These are phyloP conservation scores for Aspergillus sp. DNA, from an alignment of 2,329 filamentous ascomycete genomes.

Conservation along the genomic window DNA sequence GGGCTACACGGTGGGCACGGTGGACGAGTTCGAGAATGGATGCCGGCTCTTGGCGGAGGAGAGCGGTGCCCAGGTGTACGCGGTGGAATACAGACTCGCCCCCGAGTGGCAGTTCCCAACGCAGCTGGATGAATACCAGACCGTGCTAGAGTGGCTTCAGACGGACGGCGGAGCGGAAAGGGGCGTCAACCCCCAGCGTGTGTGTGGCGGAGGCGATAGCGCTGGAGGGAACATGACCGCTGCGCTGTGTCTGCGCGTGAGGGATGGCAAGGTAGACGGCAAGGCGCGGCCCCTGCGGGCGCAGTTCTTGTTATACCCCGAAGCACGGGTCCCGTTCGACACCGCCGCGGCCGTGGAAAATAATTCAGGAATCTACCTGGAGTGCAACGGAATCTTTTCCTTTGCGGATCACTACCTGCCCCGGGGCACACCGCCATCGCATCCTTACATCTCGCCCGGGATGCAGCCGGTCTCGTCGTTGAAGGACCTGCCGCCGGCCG, in stretches of 20 bases:
- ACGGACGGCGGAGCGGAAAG: conserved; percentile 18
- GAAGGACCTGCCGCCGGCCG: conserved; percentile 16
- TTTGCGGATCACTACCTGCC: conserved; percentile 28
- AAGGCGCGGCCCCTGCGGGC: conserved; percentile 11
- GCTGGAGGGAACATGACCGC: conserved; percentile 33
- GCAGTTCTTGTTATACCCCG: conserved; percentile 29
- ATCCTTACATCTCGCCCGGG: conserved; percentile 24
- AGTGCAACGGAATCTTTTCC: conserved; percentile 29
- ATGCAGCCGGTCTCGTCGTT: conserved; percentile 19
- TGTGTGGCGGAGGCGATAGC: conserved; percentile 27
- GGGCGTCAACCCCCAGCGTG: conserved; percentile 18
- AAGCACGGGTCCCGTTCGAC: conserved; percentile 25
- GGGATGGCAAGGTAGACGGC: conserved; percentile 13
- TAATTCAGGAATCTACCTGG: conserved; percentile 26
- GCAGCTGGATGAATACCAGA: conserved; percentile 28
- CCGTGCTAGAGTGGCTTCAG: conserved; percentile 14
- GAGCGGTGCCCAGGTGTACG: conserved; percentile 20
- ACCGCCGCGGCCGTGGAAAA: conserved; percentile 27
- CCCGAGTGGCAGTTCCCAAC: conserved; percentile 26
- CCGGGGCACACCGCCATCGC: conserved; percentile 12
- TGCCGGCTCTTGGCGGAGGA: conserved; percentile 24
- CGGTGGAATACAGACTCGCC: conserved; percentile 28
- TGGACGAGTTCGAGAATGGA: conserved; percentile 34
- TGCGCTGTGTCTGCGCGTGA: conserved; percentile 19
- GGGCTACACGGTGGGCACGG: conserved; percentile 31